Conservation (phyloP, 2,329 filamentous ascomycete species). For the Apiospora aurea region DNA sequence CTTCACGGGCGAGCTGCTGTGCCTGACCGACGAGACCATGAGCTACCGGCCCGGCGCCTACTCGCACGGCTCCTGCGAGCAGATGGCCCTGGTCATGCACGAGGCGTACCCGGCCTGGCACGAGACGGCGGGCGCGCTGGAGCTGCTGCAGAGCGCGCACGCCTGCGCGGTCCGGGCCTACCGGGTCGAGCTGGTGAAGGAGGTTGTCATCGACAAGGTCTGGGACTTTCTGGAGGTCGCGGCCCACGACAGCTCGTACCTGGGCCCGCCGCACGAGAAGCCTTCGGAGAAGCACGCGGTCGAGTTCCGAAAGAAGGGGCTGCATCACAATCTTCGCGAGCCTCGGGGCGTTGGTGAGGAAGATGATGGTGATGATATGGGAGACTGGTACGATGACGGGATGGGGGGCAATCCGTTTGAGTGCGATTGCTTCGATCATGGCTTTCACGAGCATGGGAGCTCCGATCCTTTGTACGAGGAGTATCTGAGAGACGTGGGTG, state of each 20-base stretch:
- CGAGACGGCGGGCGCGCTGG: conserved; percentile 35
- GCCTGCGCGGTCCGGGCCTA: conserved; percentile 6
- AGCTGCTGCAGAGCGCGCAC: conserved; percentile 33
- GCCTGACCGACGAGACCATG: conserved; percentile 29
- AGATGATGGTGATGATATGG: not conserved
- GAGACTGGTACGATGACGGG: not conserved
- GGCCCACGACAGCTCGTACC: not conserved
- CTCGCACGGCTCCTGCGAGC: conserved; percentile 29
- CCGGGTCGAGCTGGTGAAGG: not conserved
- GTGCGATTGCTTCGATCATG: not conserved
- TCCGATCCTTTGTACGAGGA: not conserved
- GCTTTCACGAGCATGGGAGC: not conserved
- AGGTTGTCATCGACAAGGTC: too few relatives aligned
- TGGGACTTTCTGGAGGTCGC: not conserved
- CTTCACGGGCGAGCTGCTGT: conserved; percentile 32
- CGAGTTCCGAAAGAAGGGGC: too few relatives aligned
- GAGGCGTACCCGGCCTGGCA: conserved; percentile 33
- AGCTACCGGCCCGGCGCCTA: conserved; percentile 11
- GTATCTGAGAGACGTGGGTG: too few relatives aligned
- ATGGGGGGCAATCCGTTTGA: not conserved
- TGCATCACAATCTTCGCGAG: too few relatives aligned
- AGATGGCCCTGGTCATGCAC: conserved; percentile 32
- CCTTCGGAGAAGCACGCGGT: not conserved
- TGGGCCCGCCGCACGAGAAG: not conserved
- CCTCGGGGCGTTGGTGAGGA: not conserved